These are phyloP conservation scores for Tylopilus intermedius DNA, from an alignment of 768 basidiomycete genomes.

Conservation along the genomic window DNA sequence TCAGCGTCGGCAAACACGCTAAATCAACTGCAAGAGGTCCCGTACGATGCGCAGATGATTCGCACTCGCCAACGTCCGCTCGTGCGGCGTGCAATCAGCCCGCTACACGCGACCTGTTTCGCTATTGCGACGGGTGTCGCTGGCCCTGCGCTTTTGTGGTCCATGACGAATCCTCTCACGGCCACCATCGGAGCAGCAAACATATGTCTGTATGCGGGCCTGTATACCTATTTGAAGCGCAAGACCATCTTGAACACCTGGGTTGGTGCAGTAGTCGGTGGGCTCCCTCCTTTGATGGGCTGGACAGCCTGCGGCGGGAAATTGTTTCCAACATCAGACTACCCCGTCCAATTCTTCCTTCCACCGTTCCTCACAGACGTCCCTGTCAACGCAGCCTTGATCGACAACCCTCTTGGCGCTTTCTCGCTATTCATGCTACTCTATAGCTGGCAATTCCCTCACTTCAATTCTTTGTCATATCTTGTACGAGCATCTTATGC, in stretches of 20 bases:
- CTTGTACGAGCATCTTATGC: slow-evolving; percentile 85
- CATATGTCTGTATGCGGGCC: slow-evolving; percentile 82
- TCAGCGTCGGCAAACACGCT: slow-evolving; percentile 90
- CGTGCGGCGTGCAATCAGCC: slow-evolving; percentile 77
- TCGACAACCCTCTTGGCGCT: slow-evolving; percentile 80
- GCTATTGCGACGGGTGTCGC: slow-evolving; percentile 70
- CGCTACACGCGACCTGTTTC: slow-evolving; percentile 79
- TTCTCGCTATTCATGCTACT: slow-evolving; percentile 78
- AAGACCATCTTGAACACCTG: slow-evolving; percentile 82
- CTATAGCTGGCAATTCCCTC: slow-evolving; percentile 98
- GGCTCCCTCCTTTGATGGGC: slow-evolving; percentile 91
- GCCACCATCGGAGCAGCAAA: slow-evolving; percentile 81
- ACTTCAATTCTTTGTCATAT: slow-evolving; percentile 92
- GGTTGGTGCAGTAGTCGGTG: slow-evolving; percentile 92
- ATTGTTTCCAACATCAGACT: slow-evolving; percentile 57
- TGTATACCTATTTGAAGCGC: slow-evolving; percentile 92
- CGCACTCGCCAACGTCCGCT: slow-evolving; percentile 86
- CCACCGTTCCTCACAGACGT: slow-evolving; percentile 51
- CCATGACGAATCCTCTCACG: slow-evolving; percentile 81
- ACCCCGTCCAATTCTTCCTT: slow-evolving; percentile 57
- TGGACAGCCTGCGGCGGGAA: slow-evolving; percentile 93
- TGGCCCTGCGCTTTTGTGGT: slow-evolving; percentile 74
- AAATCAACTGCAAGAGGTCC: slow-evolving; percentile 92
- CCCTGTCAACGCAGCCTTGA: slow-evolving; percentile 41
- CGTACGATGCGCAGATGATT: slow-evolving; percentile 95